Evolutionary conservation across 169 alveolate species (phyloP).

Genomic region (Babesia bovis): DNA sequence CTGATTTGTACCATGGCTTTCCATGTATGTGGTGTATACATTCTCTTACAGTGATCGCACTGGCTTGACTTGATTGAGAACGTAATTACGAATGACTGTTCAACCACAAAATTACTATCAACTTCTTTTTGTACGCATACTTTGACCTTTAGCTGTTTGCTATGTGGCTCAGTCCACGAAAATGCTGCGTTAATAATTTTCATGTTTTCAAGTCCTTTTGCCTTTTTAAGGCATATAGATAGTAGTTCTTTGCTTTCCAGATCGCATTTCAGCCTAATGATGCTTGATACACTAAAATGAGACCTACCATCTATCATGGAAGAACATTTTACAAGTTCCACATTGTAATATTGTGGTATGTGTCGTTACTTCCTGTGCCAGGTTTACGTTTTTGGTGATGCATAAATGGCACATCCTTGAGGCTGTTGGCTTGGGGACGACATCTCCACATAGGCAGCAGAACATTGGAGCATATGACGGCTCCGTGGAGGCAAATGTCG

Average conservation of each 20-base stretch:
- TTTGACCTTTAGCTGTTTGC: constrained; percentile 93
- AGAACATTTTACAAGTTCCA: constrained; percentile 55
- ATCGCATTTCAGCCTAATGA: constrained; percentile 66
- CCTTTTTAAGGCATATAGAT: constrained; percentile 93
- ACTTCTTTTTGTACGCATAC: constrained; percentile 94
- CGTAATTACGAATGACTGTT: constrained; percentile 89
- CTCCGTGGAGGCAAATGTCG: constrained; percentile 35
- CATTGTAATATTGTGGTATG: constrained; percentile 63
- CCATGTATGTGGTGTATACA: constrained; percentile 99
- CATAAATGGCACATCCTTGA: constrained; percentile 65
- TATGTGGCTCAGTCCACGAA: constrained; percentile 96
- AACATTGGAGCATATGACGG: constrained; percentile 67
- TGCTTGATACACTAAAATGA: background rate
- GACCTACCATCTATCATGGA: constrained; percentile 63
- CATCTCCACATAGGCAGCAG: constrained; percentile 68
- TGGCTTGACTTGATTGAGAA: constrained; percentile 88
- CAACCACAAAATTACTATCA: constrained; percentile 84
- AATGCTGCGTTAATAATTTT: constrained; percentile 93
- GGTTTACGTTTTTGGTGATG: constrained; percentile 55
- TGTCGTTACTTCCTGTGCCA: constrained; percentile 55
- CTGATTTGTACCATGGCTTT: constrained; percentile 94
- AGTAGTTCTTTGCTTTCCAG: constrained; percentile 96
- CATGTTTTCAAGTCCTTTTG: constrained; percentile 91
- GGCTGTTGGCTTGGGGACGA: constrained; percentile 59
- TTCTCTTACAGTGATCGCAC: constrained; percentile 97